Evolutionary conservation across 2,329 filamentous ascomycete genomes (phyloP).

Genomic region (Penicillium sp.): DNA sequence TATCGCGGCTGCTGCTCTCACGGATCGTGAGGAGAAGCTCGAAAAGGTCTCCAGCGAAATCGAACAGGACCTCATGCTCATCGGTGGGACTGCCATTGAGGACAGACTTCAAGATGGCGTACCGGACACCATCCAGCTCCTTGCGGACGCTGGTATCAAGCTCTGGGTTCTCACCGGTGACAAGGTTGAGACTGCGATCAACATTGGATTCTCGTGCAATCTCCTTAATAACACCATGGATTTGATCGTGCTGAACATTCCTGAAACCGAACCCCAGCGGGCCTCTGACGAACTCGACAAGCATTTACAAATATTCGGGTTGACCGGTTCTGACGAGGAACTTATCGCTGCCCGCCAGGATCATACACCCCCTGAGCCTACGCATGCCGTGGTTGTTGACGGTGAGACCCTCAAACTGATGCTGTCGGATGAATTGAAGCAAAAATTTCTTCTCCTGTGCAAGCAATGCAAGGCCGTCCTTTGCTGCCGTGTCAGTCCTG

Average conservation of each 20-base stretch:
- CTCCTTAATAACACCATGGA: constrained; percentile 98
- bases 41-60: constrained; percentile 86
- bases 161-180: constrained; percentile 97
- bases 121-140: constrained; percentile 86
- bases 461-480: constrained; percentile 96
- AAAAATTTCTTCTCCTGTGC: constrained; percentile 91
- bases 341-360: constrained; percentile 72
- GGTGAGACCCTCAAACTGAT: constrained; percentile 89
- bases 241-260: constrained; percentile 80
- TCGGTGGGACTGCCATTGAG: constrained; percentile 95
- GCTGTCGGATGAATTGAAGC: constrained; percentile 74
- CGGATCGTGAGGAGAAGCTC: constrained; percentile 86
- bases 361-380: constrained; percentile 80
- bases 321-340: constrained; percentile 83
- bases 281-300: constrained; percentile 71
- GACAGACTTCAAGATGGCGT: constrained; percentile 96
- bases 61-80: constrained; percentile 78
- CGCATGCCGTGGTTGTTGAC: constrained; percentile 90
- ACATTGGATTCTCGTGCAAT: constrained; percentile 99
- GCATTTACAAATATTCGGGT: constrained; percentile 66
- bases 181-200: constrained; percentile 99
- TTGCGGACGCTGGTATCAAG: constrained; percentile 93
- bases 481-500: constrained; percentile 94
- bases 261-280: constrained; percentile 64
- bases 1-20: constrained; percentile 74